Conservation (phyloP, 495 filamentous ascomycete genomes). For the Penicillium roqueforti region DNA sequence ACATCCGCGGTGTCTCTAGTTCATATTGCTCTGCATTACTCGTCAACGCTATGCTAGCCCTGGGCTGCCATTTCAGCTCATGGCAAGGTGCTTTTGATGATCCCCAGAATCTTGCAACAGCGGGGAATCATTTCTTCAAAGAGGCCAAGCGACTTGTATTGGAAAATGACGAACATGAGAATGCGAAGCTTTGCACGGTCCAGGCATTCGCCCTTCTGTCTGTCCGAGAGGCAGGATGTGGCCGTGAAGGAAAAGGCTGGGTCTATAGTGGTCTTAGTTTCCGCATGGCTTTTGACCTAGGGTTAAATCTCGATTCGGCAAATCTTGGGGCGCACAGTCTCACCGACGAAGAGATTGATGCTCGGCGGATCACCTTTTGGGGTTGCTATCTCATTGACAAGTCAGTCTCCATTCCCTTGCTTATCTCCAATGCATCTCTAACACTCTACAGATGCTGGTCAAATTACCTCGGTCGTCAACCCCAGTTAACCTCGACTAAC, state of each 20-base stretch:
- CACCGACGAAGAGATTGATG: constrained; percentile 82
- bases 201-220: constrained; percentile 96
- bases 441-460: constrained; percentile 72
- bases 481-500: constrained; percentile 73
- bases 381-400: constrained; percentile 98
- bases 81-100: constrained; percentile 64
- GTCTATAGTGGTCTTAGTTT: constrained; percentile 98
- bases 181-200: constrained; percentile 84
- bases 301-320: constrained; percentile 80
- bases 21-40: constrained; percentile 83
- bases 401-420: constrained; percentile 32
- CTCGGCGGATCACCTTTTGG: constrained; percentile 90
- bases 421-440: constrained; percentile 10
- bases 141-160: constrained; percentile 88
- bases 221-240: constrained; percentile 93
- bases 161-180: constrained; percentile 91
- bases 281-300: constrained; percentile 94
- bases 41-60: constrained; percentile 92
- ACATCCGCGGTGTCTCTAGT: constrained; percentile 58
- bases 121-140: constrained; percentile 94
- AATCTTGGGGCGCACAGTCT: constrained; percentile 57
- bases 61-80: constrained; percentile 95
- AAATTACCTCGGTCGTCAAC: constrained; percentile 91
- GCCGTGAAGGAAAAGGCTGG: constrained; percentile 93
- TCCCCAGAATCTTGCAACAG: constrained; percentile 71